Evolutionary conservation across 345 rosid genomes (phyloP).

Genomic region (Cardamine resedifolia): DNA sequence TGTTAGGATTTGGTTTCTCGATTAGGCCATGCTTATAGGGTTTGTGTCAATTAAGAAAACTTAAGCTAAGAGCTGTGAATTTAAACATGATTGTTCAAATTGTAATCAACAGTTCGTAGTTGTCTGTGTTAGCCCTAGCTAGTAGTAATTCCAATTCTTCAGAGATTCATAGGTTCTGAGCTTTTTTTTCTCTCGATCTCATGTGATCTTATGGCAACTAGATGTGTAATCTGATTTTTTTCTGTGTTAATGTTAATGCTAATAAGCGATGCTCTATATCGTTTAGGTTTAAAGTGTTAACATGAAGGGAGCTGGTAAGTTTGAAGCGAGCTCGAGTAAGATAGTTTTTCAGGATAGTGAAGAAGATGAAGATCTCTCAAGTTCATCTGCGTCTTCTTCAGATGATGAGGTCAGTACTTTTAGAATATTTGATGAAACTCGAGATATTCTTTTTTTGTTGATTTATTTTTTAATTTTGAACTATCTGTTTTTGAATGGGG

Average conservation of each 20-base stretch:
- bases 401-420: constrained; percentile 36
- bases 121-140: not conserved
- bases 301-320: constrained; percentile 30
- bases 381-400: constrained; percentile 33
- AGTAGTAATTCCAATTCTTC: not conserved
- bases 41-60: not conserved
- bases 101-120: not conserved
- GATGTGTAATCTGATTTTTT: not conserved
- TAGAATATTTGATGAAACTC: not conserved
- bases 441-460: not conserved
- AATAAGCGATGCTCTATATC: not conserved
- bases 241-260: not conserved
- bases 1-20: not conserved
- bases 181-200: not conserved
- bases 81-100: not conserved
- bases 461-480: not conserved
- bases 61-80: not conserved
- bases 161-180: not conserved
- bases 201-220: not conserved
- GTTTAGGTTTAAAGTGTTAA: constrained; percentile 2
- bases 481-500: not conserved
- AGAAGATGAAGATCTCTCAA: constrained; percentile 23
- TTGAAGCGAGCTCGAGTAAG: constrained; percentile 33
- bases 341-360: constrained; percentile 33
- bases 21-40: not conserved